Conservation (phyloP, 495 filamentous ascomycete species). For the Xanthoparmelia taractica region DNA sequence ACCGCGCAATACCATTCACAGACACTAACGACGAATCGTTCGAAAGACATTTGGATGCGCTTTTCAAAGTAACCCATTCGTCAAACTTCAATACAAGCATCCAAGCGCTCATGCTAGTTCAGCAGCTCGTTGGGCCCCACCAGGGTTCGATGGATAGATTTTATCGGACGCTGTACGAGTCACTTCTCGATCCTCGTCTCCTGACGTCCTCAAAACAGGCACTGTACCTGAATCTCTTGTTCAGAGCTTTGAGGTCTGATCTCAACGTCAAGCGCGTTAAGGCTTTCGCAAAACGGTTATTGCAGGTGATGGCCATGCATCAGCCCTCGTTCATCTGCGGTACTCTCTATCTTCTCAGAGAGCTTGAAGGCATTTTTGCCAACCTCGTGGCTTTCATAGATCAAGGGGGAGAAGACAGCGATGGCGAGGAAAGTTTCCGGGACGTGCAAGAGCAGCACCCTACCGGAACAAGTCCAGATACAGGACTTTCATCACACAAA, state of each 20-base stretch:
- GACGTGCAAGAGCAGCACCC: constrained; percentile 55
- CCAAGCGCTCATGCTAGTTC: constrained; percentile 90
- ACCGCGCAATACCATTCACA: constrained; percentile 89
- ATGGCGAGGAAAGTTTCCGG: constrained; percentile 65
- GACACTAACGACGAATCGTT: constrained; percentile 69
- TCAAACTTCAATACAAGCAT: constrained; percentile 98
- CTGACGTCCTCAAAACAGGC: constrained; percentile 88
- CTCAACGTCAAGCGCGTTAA: constrained; percentile 81
- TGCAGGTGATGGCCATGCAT: constrained; percentile 79
- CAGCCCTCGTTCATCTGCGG: constrained; percentile 90
- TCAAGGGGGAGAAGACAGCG: constrained; percentile 58
- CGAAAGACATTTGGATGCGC: constrained; percentile 80
- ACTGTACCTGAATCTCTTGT: constrained; percentile 87
- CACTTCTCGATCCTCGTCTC: constrained; percentile 80
- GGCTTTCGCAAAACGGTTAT: constrained; percentile 85
- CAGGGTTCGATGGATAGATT: constrained; percentile 77
- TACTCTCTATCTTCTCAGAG: constrained; percentile 75
- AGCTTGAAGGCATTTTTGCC: constrained; percentile 68
- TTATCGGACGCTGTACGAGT: constrained; percentile 92
- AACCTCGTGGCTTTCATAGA: constrained; percentile 65
- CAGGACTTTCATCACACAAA: constrained; percentile 22
- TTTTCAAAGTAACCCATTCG: constrained; percentile 92
- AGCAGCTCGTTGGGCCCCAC: constrained; percentile 77
- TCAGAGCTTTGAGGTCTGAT: constrained; percentile 78
- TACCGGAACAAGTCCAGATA: constrained; percentile 18